A percentile compares a stretch with the other conserved stretches of the same genome.
Evolutionary conservation across 2,329 filamentous ascomycete genomes (phyloP).

Genomic region (Sarocladium brachiariae): DNA sequence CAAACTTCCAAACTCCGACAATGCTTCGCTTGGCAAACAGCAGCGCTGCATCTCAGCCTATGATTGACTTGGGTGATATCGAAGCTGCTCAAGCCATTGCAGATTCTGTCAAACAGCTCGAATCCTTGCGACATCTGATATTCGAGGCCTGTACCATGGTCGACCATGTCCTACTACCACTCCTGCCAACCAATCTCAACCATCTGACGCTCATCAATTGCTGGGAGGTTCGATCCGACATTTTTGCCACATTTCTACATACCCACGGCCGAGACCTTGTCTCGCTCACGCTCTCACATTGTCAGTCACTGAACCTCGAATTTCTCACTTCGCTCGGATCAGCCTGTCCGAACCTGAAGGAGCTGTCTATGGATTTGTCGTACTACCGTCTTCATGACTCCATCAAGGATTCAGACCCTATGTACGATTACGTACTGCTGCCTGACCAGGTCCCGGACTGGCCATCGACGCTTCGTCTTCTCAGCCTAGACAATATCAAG

Average conservation of each 20-base stretch:
- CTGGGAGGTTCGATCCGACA: conserved; percentile 62
- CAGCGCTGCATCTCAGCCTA: conserved; percentile 20
- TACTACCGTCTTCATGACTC: conserved; percentile 66
- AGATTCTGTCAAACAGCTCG: conserved; percentile 38
- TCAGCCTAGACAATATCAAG: conserved; percentile 31
- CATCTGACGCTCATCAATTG: conserved; percentile 74
- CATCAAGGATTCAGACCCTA: conserved; percentile 65
- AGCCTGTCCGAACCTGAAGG: conserved; percentile 63
- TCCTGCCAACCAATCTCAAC: conserved; percentile 58
- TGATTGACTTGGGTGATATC: conserved; percentile 21
- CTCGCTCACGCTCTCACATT: conserved; percentile 67
- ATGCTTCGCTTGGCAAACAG: conserved; percentile 19
- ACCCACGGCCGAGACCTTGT: conserved; percentile 62
- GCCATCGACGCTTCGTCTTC: conserved; percentile 61
- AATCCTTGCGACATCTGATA: conserved; percentile 57
- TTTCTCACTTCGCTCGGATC: conserved; percentile 63
- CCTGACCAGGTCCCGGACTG: conserved; percentile 65
- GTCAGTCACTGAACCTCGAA: conserved; percentile 67
- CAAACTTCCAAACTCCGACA: conserved; percentile 56
- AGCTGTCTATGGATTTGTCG: conserved; percentile 69
- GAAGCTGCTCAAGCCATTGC: conserved; percentile 26
- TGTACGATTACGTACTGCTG: conserved; percentile 63
- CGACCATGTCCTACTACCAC: conserved; percentile 59
- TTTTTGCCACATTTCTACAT: conserved; percentile 57
- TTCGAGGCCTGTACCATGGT: conserved; percentile 71